A percentile compares a stretch with the other conserved stretches of the same genome.
phyloP scores from a whole-genome alignment of 2,329 filamentous ascomycete genomes.

The Alternaria arbusti region DNA sequence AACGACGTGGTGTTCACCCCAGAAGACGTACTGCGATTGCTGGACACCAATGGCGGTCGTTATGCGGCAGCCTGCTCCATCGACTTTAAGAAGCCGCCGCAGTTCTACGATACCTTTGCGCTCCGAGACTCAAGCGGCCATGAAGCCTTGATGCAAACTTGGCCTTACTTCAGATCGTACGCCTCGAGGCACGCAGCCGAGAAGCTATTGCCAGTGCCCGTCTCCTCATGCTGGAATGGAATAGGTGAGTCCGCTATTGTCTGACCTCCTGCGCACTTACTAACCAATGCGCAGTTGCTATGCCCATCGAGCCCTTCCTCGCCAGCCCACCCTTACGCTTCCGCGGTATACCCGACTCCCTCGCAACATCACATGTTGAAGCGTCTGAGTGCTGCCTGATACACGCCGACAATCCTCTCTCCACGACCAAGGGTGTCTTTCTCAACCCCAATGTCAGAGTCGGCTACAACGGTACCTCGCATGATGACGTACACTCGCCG shows the following conservation, averaged over 20 bases:
- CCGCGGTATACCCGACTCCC: constrained; percentile 67
- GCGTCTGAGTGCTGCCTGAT: constrained; percentile 82
- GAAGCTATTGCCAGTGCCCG: constrained; percentile 57
- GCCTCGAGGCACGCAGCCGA: constrained; percentile 62
- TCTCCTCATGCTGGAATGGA: constrained; percentile 73
- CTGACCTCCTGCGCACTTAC: not conserved
- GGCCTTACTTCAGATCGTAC: constrained; percentile 64
- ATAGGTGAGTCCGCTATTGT: constrained; percentile 48
- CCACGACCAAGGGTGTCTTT: constrained; percentile 62
- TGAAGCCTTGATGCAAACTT: constrained; percentile 60
- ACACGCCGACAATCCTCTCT: constrained; percentile 72
- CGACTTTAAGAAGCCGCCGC: constrained; percentile 62
- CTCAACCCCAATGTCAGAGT: constrained; percentile 74
- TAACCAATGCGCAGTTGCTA: constrained; percentile 34
- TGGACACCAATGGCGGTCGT: constrained; percentile 63
- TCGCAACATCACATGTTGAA: constrained; percentile 69
- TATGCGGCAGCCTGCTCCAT: constrained; percentile 69
- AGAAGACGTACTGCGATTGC: constrained; percentile 62
- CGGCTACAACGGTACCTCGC: constrained; percentile 60
- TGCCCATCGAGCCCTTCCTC: constrained; percentile 34
- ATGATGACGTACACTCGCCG: constrained; percentile 22
- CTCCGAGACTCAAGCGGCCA: constrained; percentile 61
- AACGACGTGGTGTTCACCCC: constrained; percentile 69
- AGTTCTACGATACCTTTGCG: constrained; percentile 69
- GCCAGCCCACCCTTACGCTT: constrained; percentile 59